Percentiles rank a stretch among this genome's conserved stretches.
Conservation (phyloP, 305 asterid genomes). For the Fraxinus latifolia region DNA sequence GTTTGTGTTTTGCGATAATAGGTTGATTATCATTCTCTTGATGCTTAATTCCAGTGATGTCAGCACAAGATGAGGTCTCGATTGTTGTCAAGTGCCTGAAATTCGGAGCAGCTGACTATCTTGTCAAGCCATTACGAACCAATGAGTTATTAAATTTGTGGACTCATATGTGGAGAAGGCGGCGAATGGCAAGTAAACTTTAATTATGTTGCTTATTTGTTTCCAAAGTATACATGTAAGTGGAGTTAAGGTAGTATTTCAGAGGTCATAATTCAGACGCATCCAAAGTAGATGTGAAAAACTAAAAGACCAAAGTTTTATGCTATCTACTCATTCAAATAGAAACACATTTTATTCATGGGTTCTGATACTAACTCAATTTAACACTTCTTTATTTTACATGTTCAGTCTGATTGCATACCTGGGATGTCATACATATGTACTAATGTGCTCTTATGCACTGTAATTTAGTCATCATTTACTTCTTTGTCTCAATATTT, state of each 20-base stretch:
- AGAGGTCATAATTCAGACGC: not conserved
- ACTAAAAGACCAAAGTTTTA: not conserved
- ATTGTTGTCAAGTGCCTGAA: constrained; percentile 88
- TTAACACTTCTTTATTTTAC: not conserved
- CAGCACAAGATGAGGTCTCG: constrained; percentile 80
- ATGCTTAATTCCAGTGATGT: constrained; percentile 64
- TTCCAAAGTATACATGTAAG: not conserved
- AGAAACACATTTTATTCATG: not conserved
- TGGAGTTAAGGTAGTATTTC: not conserved
- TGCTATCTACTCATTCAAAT: not conserved
- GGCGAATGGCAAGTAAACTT: constrained; percentile 60
- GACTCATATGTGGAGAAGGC: constrained; percentile 98
- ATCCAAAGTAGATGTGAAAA: not conserved
- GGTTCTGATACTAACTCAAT: not conserved
- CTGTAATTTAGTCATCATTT: constrained; percentile 13
- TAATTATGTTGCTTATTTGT: constrained; percentile 12
- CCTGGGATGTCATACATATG: not conserved
- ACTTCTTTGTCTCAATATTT: constrained; percentile 6
- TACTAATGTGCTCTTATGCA: constrained; percentile 15
- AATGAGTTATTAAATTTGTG: constrained; percentile 94
- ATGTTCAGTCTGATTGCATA: not conserved
- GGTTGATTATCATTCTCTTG: not conserved
- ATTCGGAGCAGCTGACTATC: constrained; percentile 98
- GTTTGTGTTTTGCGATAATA: not conserved
- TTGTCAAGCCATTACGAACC: constrained; percentile 92